Percentiles rank a stretch among this genome's conserved stretches.
Conservation (phyloP, 73 alveolate species). For the Vitrella brassicaformis region DNA sequence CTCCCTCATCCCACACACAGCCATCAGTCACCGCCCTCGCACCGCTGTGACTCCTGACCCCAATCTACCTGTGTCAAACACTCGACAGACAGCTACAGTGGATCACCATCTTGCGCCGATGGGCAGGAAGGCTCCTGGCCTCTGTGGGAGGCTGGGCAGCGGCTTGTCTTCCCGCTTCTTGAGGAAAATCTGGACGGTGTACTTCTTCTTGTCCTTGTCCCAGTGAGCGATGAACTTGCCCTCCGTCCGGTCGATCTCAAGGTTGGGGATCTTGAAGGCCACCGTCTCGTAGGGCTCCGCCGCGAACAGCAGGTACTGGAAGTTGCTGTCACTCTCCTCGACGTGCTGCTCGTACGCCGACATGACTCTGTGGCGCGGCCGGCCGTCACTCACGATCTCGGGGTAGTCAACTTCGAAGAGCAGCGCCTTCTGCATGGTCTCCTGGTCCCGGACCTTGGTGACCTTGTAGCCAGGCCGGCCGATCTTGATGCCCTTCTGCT, state of each 20-base stretch:
- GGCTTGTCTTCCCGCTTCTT: neutral
- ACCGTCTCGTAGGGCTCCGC: conserved; percentile 98
- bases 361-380: conserved; percentile 94
- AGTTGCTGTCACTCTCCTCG: conserved; percentile 24
- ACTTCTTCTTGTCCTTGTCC: neutral
- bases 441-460: conserved; percentile 77
- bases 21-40: too few relatives aligned
- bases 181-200: neutral
- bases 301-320: conserved; percentile 92
- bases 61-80: too few relatives aligned
- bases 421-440: conserved; percentile 79
- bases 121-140: neutral
- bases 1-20: too few relatives aligned
- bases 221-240: neutral
- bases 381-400: conserved; percentile 49
- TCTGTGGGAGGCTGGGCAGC: neutral
- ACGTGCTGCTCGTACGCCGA: conserved; percentile 82
- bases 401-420: conserved; percentile 94
- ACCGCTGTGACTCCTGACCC: too few relatives aligned
- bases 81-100: too few relatives aligned
- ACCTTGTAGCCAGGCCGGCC: conserved; percentile 99
- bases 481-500: conserved; percentile 55
- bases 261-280: conserved; percentile 81
- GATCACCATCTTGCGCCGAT: neutral
- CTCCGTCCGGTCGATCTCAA: conserved; percentile 49